Percentiles rank a stretch among this genome's conserved stretches.
Evolutionary conservation across 73 alveolate genomes (phyloP).

Genomic region (Paramecium caudatum): DNA sequence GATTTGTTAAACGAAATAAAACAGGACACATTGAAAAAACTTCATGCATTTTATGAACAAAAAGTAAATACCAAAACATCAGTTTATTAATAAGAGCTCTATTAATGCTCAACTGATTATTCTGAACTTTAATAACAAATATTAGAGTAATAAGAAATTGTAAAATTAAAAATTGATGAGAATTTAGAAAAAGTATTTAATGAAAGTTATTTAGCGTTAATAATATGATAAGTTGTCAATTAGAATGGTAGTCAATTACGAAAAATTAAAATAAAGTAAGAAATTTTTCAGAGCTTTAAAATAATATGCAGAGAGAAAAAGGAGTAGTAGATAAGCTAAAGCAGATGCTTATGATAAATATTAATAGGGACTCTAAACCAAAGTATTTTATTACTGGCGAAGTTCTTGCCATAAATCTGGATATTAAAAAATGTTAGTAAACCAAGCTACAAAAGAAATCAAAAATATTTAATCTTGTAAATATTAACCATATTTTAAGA

Average conservation of each 20-base stretch:
- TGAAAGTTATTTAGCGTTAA: background rate
- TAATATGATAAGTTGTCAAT: background rate
- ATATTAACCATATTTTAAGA: background rate
- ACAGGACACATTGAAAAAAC: slow-evolving; percentile 2
- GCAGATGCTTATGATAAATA: slow-evolving; percentile 9
- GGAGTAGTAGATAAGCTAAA: background rate
- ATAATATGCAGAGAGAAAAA: background rate
- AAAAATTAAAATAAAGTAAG: background rate
- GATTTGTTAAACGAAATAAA: slow-evolving; percentile 46
- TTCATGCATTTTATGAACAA: slow-evolving; percentile 36
- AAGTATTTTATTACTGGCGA: slow-evolving; percentile 50
- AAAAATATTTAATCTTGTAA: slow-evolving; percentile 33
- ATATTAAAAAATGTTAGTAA: background rate
- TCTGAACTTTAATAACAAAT: background rate
- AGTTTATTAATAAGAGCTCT: slow-evolving; percentile 19
- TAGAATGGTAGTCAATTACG: slow-evolving; percentile 33
- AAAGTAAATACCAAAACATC: slow-evolving; percentile 10
- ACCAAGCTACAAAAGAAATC: slow-evolving; percentile 15
- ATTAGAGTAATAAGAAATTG: background rate
- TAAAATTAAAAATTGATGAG: background rate
- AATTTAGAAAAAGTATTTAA: slow-evolving; percentile 32
- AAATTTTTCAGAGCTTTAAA: background rate
- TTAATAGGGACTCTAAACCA: background rate
- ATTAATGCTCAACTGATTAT: slow-evolving; percentile 12
- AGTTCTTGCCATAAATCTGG: slow-evolving; percentile 52